A percentile compares a stretch with the other conserved stretches of the same genome.
Evolutionary conservation across 306 rosid species (phyloP).

Genomic region (Biancaea sappan): DNA sequence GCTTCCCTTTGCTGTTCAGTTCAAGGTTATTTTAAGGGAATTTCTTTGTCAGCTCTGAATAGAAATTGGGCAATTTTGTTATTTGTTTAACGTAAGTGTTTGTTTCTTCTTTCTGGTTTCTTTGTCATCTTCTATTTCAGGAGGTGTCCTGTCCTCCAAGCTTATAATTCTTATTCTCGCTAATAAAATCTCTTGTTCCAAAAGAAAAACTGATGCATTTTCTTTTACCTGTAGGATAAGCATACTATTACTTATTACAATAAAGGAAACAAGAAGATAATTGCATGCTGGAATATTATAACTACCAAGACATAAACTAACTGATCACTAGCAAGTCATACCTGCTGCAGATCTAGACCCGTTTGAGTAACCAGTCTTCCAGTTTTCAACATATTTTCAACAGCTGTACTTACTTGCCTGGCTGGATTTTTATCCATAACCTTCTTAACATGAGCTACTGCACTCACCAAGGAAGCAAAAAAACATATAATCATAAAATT

Average conservation of each 20-base stretch:
- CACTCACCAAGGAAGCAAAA: slow-evolving; percentile 31
- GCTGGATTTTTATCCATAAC: slow-evolving; percentile 62
- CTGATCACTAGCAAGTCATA: slow-evolving; percentile 39
- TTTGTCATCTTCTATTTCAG: neutral
- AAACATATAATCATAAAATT: slow-evolving; percentile 19
- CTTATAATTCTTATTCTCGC: neutral
- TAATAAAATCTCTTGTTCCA: neutral
- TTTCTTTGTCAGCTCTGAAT: neutral
- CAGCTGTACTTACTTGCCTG: slow-evolving; percentile 47
- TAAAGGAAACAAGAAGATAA: neutral
- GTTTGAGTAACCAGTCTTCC: slow-evolving; percentile 68
- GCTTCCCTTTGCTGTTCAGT: neutral
- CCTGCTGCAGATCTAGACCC: slow-evolving; percentile 95
- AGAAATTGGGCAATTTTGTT: neutral
- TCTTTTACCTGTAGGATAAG: neutral
- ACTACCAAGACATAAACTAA: slow-evolving; percentile 11
- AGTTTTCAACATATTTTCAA: slow-evolving; percentile 82
- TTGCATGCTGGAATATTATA: slow-evolving; percentile 14
- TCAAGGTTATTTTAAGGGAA: neutral
- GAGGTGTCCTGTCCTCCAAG: neutral
- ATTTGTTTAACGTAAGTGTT: neutral
- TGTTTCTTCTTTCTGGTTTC: neutral
- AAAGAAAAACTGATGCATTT: neutral
- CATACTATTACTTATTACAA: neutral
- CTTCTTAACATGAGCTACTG: slow-evolving; percentile 64